A percentile compares a stretch with the other conserved stretches of the same genome.
Conservation (phyloP, 331 rosid species). For the Rhamnella rubrinervis region DNA sequence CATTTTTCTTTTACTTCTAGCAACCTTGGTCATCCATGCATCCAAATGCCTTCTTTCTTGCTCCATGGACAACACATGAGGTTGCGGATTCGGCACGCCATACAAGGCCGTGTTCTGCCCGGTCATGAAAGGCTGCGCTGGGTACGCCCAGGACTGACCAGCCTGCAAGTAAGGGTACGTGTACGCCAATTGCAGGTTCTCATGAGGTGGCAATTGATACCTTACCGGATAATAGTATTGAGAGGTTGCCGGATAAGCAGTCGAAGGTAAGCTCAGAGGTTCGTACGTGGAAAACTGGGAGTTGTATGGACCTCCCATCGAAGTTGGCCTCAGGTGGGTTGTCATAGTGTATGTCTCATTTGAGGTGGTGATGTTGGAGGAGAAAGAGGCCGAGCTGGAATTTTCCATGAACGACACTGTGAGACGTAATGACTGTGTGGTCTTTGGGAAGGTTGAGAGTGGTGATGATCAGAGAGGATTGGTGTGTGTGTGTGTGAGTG, state of each 20-base stretch:
- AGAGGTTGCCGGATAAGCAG: background rate
- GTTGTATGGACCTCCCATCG: background rate
- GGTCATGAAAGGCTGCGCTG: background rate
- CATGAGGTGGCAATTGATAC: background rate
- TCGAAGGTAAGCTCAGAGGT: background rate
- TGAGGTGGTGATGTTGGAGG: background rate
- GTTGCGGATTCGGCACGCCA: background rate
- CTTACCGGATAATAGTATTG: background rate
- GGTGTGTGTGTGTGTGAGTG: background rate
- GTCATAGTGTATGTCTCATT: background rate
- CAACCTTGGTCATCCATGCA: conserved; percentile 34
- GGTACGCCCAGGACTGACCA: background rate
- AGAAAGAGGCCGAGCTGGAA: background rate
- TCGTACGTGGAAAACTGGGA: background rate
- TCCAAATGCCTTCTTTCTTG: conserved; percentile 15
- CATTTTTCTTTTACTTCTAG: conserved; percentile 36
- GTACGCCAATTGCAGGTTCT: background rate
- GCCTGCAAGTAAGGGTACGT: background rate
- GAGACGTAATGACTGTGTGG: background rate
- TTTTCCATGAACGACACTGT: conserved; percentile 1
- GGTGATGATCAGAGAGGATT: background rate
- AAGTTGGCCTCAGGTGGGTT: background rate
- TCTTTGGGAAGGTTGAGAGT: background rate
- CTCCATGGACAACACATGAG: conserved; percentile 1
- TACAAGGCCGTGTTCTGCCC: background rate